Base-by-base conservation (phyloP, 202 grass and related monocot genomes). In the Schoenoplectus triqueter region DNA sequence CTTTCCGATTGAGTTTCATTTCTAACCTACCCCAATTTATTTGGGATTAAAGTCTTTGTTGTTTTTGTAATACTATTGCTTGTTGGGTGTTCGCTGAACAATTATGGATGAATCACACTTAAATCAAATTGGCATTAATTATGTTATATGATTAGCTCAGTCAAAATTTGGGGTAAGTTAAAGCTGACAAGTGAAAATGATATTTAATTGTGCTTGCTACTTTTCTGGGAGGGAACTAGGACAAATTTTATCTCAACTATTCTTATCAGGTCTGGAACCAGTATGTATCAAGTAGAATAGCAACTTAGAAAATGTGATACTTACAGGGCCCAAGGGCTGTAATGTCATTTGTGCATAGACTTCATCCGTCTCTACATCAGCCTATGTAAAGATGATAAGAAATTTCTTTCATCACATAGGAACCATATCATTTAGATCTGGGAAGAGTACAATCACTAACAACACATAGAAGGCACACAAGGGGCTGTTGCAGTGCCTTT, bases 271-370 rank as follows among this genome's bases (percentile, higher is more conserved):
- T 41, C 22, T 61, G 56, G 55, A 45, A 45, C 74, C 54, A 79
- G 15, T 61, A 79, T 77, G 50, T 78, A 79, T 45, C 39, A 17
- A 61, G 31, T 1, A 79, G 57, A 79, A 79, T 79, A 18, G 55
- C 55, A 79, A 18, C 56, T 44, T 13, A 80, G 80, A 22, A 60
- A 84, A 47, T 20, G 51, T 69, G 31, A 52, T 72, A 84, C 78
- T 78, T 98, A 98, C 95, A 73, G 78, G 84, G 56, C 89, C 92
- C 88, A 98, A 88, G 7, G 95, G 95, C 75, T 98, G 95, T 86
- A 98, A 81, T 61, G 92, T 95, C 95, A 98, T 98, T 46, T 98
- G 95, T 22, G 95, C 91, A 93, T 98, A 98, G 47, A 98, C 95
- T 92, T 98, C 95, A 92, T 98, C 95, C 14, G 95, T 98, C 68